Conservation (phyloP, 768 basidiomycete species). For the Boletus reticuloceps region DNA sequence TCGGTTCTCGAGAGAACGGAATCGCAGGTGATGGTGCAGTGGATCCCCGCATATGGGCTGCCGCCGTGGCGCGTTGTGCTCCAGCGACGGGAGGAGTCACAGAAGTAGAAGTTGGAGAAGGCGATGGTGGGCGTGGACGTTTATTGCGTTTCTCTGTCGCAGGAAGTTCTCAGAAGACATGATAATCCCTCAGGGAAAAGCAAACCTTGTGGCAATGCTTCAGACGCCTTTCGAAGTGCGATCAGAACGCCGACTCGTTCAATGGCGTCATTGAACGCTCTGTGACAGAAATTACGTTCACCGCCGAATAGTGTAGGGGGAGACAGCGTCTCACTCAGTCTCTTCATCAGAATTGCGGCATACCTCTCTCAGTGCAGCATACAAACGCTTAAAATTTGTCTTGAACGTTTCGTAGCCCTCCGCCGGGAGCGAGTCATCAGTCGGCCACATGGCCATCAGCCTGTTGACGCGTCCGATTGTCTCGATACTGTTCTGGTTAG, state of each 20-base stretch:
- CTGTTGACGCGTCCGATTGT: constrained; percentile 73
- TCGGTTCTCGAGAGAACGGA: constrained; percentile 63
- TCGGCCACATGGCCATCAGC: constrained; percentile 67
- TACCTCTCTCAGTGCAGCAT: constrained; percentile 61
- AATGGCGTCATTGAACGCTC: constrained; percentile 68
- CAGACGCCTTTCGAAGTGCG: constrained; percentile 70
- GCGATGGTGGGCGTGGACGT: constrained; percentile 70
- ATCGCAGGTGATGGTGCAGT: constrained; percentile 51
- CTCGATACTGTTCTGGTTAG: constrained; percentile 48
- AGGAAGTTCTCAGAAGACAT: neutral
- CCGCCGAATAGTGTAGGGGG: neutral
- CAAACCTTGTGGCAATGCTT: constrained; percentile 55
- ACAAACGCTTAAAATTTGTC: constrained; percentile 59
- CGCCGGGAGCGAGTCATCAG: constrained; percentile 63
- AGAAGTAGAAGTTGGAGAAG: constrained; percentile 54
- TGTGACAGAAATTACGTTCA: constrained; percentile 29
- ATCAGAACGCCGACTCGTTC: constrained; percentile 70
- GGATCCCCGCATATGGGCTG: constrained; percentile 45
- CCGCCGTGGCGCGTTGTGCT: constrained; percentile 12
- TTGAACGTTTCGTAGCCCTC: constrained; percentile 68
- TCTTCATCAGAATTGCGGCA: constrained; percentile 58
- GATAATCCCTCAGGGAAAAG: neutral
- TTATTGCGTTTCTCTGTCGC: constrained; percentile 70
- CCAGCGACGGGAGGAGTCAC: constrained; percentile 26
- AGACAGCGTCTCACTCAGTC: constrained; percentile 46